phyloP scores from a whole-genome alignment of 2,329 filamentous ascomycete genomes.

The Didymella sp. region DNA sequence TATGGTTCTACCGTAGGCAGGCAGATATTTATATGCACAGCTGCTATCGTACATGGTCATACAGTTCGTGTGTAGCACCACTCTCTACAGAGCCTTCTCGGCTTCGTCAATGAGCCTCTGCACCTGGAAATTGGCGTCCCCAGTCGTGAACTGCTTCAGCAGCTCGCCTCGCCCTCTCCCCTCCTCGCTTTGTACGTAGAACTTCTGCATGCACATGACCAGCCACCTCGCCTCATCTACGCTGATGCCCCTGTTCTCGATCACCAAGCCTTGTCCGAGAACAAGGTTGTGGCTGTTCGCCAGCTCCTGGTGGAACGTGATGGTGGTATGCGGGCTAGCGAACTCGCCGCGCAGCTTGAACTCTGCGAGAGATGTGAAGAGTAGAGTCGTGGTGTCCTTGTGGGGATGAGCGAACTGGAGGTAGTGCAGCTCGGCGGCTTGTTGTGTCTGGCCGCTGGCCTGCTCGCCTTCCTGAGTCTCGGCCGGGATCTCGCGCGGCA shows the following conservation, averaged over 20 bases:
- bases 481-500: slow-evolving; percentile 65
- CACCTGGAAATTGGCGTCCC: slow-evolving; percentile 80
- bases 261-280: slow-evolving; percentile 82
- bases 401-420: slow-evolving; percentile 94
- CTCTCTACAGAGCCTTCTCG: slow-evolving; percentile 68
- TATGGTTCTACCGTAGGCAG: not conserved
- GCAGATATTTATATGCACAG: not conserved
- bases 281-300: slow-evolving; percentile 77
- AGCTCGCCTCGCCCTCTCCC: slow-evolving; percentile 62
- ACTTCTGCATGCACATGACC: slow-evolving; percentile 90
- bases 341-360: slow-evolving; percentile 91
- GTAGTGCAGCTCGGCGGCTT: slow-evolving; percentile 92
- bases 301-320: slow-evolving; percentile 90
- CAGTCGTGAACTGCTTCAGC: slow-evolving; percentile 80
- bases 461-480: slow-evolving; percentile 28
- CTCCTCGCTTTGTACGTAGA: slow-evolving; percentile 73
- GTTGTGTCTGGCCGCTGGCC: slow-evolving; percentile 37
- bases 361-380: slow-evolving; percentile 93
- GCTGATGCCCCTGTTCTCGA: slow-evolving; percentile 76
- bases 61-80: not conserved
- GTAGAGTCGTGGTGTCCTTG: slow-evolving; percentile 64
- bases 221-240: slow-evolving; percentile 88
- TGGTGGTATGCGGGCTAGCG: slow-evolving; percentile 88
- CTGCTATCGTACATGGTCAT: slow-evolving; percentile 7
- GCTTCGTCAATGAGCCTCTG: slow-evolving; percentile 88